phyloP scores from a whole-genome alignment of 371 early-diverging fungal species.

The Parasitella parasitica region DNA sequence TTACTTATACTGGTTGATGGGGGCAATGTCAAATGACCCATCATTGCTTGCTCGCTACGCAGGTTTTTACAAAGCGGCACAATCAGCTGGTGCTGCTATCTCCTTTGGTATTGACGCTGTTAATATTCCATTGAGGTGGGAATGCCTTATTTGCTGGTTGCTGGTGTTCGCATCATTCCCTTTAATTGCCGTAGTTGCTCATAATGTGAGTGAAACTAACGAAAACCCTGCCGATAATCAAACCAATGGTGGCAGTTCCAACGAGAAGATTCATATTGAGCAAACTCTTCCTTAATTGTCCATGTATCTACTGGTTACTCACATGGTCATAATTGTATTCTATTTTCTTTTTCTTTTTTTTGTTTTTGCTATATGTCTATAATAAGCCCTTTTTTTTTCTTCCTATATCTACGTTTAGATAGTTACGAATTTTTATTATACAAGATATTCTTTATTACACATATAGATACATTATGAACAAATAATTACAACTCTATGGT shows the following conservation, averaged over 20 bases:
- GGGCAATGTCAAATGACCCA: constrained; percentile 73
- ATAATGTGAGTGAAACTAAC: constrained; percentile 30
- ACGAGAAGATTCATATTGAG: constrained; percentile 2
- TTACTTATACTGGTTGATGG: constrained; percentile 79
- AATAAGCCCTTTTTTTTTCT: no score
- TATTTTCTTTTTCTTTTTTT: not conserved
- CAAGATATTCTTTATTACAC: no score
- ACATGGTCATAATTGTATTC: not conserved
- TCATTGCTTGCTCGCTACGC: constrained; percentile 68
- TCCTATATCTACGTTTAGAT: no score
- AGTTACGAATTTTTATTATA: no score
- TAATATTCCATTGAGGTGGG: constrained; percentile 31
- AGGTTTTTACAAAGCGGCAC: constrained; percentile 73
- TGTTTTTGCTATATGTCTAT: not conserved
- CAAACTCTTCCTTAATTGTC: not conserved
- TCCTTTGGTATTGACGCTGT: constrained; percentile 43
- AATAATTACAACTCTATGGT: not conserved
- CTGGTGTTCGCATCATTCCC: constrained; percentile 37
- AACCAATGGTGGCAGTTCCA: not conserved
- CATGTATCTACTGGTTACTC: not conserved
- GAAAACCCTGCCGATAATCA: not conserved
- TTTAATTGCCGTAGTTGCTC: constrained; percentile 31
- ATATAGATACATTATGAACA: no score
- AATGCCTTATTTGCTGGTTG: constrained; percentile 41
- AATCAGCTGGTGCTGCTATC: constrained; percentile 51